Base-by-base conservation (phyloP, 208 protist genomes). In the Trypanosoma vivax region DNA sequence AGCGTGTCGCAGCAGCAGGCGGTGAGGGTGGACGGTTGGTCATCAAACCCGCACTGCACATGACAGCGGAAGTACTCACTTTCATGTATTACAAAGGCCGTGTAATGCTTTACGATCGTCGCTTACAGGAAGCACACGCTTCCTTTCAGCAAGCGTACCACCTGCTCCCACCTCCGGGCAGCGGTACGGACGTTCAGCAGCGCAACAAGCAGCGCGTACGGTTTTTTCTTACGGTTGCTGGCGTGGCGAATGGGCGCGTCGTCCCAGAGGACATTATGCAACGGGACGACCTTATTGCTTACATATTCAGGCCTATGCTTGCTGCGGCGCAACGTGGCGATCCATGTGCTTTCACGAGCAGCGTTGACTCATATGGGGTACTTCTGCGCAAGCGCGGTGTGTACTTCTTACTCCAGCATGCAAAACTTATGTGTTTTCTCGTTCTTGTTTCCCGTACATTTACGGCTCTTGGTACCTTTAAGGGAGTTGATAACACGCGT, bases 51-150 rank as follows among this genome's bases (percentile, higher is more conserved):
- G 84, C 81, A 43, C 62, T 74, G 60, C 85, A 92, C 67, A 92
- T 92, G 77, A 81, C 65, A 4, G 79, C 81, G 10, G 80, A 92
- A 60, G 65, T 92, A 16, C 66, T 90, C 11, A 88, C 57, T 21
- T 92, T 86, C 59, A 76, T 66, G 54, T 92, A 92, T 62, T 84
- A 79, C 64, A 74, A 77, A 40, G 85, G 81, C 9, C 57, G 85
- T 19, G 76, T 92, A 48, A 58, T 60, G 52, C 50, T 92, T 38
- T 92, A 90, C 55, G 76, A 88, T 48, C 67, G 71, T 9, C 59
- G 60, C 23, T 63, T 78, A 10, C 63, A 40, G 0, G 81, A 86
- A 25, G 85, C 85, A 1, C 63, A 75, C 51, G 50, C 38, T 11
- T 48, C 62, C 31, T 47, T 92, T 38, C 64, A 70, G 2, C 51